Base-by-base conservation (phyloP, 345 rosid species). In the Populus alba region DNA sequence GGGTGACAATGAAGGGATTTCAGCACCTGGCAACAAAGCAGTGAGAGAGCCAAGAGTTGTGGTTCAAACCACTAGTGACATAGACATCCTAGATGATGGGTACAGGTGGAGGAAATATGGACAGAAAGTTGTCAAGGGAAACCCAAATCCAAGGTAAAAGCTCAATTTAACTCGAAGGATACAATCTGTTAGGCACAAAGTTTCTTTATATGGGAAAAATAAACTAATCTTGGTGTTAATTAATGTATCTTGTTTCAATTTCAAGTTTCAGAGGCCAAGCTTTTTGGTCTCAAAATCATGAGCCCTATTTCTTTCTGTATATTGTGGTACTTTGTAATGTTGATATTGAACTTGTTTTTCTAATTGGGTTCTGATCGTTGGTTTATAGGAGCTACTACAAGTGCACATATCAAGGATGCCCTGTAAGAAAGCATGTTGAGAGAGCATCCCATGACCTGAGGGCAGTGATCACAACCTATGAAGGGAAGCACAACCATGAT, bases 31-130 rank as follows among this genome's bases (percentile, higher is more conserved):
- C 78, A 95, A 80, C 86, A 91, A 91, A 80, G 87, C 93, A 0
- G 92, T 92, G 79, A 90, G 96, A 68, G 97, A 93, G 81, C 98
- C 97, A 2, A 88, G 98, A 82, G 93, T 95, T 47, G 98, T 93
- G 37, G 98, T 95, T 79, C 98, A 95, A 84, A 95, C 98, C 37
- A 92, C 93, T 47, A 95, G 98, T 84, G 95, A 92, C 74, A 93
- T 91, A 47, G 98, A 95, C 87, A 93, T 93, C 55, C 92, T 95
- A 38, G 98, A 93, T 66, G 98, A 95, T 90, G 98, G 98, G 0
- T 95, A 92, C 33, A 90, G 94, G 79, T 92, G 98, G 98, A 95
- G 98, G 83, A 95, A 95, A 76, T 95, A 95, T 79, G 98, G 98
- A 74, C 98, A 95, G 87, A 95, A 95, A 86, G 95, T 93, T 15